Percentiles rank a stretch among this genome's conserved stretches.
phyloP scores from a whole-genome alignment of 2,329 filamentous ascomycete species.

The Botrytis paeoniae region DNA sequence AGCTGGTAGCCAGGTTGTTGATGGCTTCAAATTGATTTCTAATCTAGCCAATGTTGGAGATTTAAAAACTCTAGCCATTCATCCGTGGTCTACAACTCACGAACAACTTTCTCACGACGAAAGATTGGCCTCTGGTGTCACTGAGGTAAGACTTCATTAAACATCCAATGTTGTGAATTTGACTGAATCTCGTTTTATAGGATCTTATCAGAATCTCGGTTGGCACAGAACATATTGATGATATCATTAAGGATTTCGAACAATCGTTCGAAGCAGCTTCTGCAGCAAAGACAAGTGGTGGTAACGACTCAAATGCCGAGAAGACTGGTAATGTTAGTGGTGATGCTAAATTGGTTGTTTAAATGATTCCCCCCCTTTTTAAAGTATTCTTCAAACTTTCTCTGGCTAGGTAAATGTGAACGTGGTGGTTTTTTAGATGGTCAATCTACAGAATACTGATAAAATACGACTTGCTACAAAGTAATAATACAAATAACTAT shows the following conservation, averaged over 20 bases:
- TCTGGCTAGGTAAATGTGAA: background rate
- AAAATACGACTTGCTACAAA: background rate
- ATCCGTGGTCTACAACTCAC: conserved; percentile 94
- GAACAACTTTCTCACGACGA: conserved; percentile 86
- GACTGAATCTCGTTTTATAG: conserved; percentile 40
- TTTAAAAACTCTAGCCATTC: conserved; percentile 90
- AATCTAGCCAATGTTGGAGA: conserved; percentile 97
- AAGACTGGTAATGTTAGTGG: conserved; percentile 25
- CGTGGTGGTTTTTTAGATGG: background rate
- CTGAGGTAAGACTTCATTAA: conserved; percentile 51
- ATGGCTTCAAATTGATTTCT: conserved; percentile 91
- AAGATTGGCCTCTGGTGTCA: conserved; percentile 76
- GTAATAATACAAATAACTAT: background rate
- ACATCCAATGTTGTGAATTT: background rate
- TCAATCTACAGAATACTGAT: background rate
- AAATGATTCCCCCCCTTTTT: conserved; percentile 13
- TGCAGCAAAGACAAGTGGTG: conserved; percentile 41
- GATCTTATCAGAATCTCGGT: conserved; percentile 94
- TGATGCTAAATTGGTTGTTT: conserved; percentile 35
- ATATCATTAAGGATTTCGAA: conserved; percentile 93
- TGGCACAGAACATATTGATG: conserved; percentile 93
- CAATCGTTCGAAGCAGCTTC: conserved; percentile 72
- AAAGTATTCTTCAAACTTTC: background rate
- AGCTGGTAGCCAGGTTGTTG: conserved; percentile 85
- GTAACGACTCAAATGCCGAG: conserved; percentile 27